Percentiles rank a stretch among this genome's conserved stretches.
These are phyloP conservation scores for Xylaria sp. DNA, from an alignment of 495 filamentous ascomycete genomes.

Conservation along the genomic window DNA sequence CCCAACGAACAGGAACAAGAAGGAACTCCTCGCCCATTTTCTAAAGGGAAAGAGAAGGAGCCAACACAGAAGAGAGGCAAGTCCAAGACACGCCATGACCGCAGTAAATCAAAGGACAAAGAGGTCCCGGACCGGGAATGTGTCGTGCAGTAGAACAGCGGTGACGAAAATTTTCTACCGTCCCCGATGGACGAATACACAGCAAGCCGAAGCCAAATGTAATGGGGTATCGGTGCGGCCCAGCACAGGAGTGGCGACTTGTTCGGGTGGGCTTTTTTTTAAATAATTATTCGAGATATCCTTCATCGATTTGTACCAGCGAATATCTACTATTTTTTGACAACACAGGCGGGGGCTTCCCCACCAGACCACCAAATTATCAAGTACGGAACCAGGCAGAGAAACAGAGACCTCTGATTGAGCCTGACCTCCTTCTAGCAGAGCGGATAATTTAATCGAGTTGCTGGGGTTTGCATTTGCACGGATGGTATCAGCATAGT, in stretches of 20 bases:
- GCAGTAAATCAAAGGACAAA: conserved; percentile 49
- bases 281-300: background rate
- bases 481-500: conserved; percentile 2
- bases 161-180: background rate
- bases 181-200: background rate
- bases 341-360: background rate
- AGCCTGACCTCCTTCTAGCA: background rate
- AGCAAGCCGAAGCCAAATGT: background rate
- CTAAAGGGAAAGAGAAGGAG: conserved; percentile 41
- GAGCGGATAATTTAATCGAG: background rate
- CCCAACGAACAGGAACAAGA: conserved; percentile 52
- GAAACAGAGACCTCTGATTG: background rate
- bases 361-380: background rate
- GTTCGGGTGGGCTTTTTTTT: background rate
- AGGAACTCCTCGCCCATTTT: background rate
- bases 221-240: background rate
- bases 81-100: conserved; percentile 51
- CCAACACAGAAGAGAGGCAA: conserved; percentile 52
- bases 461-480: conserved; percentile 4
- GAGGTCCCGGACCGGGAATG: conserved; percentile 74
- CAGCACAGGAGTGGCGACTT: background rate
- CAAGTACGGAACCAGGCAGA: background rate
- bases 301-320: background rate
- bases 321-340: background rate
- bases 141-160: conserved; percentile 35